These are phyloP conservation scores for Fusarium sp. DNA, from an alignment of 2,329 filamentous ascomycete species.

Conservation along the genomic window DNA sequence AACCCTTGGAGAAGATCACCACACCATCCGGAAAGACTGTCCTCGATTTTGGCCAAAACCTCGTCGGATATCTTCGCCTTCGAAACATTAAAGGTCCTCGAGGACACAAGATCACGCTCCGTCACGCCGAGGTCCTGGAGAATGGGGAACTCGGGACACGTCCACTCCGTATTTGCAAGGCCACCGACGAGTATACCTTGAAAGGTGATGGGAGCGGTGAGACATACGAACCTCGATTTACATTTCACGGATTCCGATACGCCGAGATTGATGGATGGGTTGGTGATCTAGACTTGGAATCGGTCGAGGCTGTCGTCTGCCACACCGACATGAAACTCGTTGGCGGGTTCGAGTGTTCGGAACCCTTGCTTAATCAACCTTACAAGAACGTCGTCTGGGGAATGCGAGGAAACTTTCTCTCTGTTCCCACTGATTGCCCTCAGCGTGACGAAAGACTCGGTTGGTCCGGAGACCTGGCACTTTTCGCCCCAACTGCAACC, in stretches of 20 bases:
- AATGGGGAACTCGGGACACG: constrained; percentile 55
- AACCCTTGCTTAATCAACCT: constrained; percentile 64
- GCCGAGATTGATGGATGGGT: constrained; percentile 60
- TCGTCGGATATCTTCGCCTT: constrained; percentile 63
- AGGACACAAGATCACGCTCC: constrained; percentile 58
- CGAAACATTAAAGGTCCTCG: constrained; percentile 50
- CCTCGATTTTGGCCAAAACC: constrained; percentile 70
- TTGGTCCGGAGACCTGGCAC: constrained; percentile 63
- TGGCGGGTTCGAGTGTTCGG: constrained; percentile 64
- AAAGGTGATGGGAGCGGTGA: constrained; percentile 29
- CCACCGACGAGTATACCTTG: constrained; percentile 22
- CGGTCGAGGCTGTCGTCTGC: constrained; percentile 50
- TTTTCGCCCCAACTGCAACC: constrained; percentile 62
- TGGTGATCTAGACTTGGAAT: constrained; percentile 15
- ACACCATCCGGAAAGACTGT: constrained; percentile 59
- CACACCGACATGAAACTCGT: constrained; percentile 65
- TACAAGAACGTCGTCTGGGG: constrained; percentile 66
- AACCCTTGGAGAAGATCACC: constrained; percentile 40
- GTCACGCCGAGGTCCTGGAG: constrained; percentile 68
- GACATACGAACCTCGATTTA: constrained; percentile 61
- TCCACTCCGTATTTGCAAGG: constrained; percentile 32
- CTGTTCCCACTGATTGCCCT: constrained; percentile 68
- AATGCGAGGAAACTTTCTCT: constrained; percentile 69
- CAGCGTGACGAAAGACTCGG: constrained; percentile 66
- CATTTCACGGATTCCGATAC: constrained; percentile 68